These are phyloP conservation scores for Suillus ampliporus DNA, from an alignment of 768 basidiomycete species.

Conservation along the genomic window DNA sequence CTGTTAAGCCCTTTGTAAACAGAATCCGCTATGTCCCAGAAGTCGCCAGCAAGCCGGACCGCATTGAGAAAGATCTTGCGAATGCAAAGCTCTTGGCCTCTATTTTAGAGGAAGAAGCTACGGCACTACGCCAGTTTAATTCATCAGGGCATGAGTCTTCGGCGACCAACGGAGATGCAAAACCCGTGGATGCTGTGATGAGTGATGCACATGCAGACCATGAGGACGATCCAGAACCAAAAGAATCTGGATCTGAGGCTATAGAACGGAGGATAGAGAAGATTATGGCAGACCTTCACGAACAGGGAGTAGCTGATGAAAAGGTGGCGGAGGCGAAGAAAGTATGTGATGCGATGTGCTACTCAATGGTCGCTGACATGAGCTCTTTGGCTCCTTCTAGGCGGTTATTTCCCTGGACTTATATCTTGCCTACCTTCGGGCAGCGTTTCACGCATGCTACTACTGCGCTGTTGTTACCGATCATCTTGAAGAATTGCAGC, in stretches of 20 bases:
- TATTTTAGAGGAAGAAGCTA: constrained; percentile 75
- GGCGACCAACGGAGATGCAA: constrained; percentile 32
- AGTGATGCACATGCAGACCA: constrained; percentile 42
- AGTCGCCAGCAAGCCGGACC: constrained; percentile 77
- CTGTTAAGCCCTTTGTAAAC: constrained; percentile 76
- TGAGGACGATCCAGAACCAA: constrained; percentile 55
- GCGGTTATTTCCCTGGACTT: constrained; percentile 86
- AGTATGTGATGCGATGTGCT: constrained; percentile 47
- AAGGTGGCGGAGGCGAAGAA: constrained; percentile 72
- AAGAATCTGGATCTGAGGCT: constrained; percentile 73
- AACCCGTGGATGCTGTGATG: constrained; percentile 37
- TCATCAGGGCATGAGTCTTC: constrained; percentile 22
- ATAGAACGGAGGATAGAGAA: constrained; percentile 84
- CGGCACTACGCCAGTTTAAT: constrained; percentile 53
- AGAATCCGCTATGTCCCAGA: constrained; percentile 83
- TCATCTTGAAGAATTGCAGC: constrained; percentile 93
- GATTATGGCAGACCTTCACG: constrained; percentile 70
- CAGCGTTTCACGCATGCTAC: constrained; percentile 94
- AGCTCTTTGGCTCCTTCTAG: constrained; percentile 47
- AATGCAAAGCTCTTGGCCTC: constrained; percentile 75
- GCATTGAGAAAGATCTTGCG: constrained; percentile 80
- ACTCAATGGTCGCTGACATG: constrained; percentile 4
- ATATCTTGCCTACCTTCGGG: constrained; percentile 91
- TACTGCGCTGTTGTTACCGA: constrained; percentile 95
- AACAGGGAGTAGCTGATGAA: constrained; percentile 68